Base-by-base conservation (phyloP, 352 stramenopile species). In the Globisporangium heterothallicum region DNA sequence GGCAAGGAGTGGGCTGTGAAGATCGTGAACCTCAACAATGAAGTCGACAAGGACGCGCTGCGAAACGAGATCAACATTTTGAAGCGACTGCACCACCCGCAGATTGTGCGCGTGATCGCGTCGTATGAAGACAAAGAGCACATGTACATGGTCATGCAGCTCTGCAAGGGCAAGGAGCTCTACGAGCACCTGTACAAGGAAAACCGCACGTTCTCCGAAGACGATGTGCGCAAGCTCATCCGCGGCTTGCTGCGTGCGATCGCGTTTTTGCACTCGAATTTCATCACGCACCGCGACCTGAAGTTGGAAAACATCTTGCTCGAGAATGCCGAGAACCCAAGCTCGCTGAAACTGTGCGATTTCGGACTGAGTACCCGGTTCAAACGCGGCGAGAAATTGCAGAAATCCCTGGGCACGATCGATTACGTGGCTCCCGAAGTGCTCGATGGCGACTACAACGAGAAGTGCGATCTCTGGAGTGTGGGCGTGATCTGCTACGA, bases 71-170 rank as follows among this genome's bases (percentile, higher is more conserved):
- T 90, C 44, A 76, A 75, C 59, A 88, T 92, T 40, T 42, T 92
- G 7, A 86, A 87, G 43, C 59, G 81, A 12, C 69, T 92, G 36
- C 81, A 90, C 49, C 81, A 92, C 56, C 81, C 81, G 41, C 76
- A 92, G 49, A 90, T 92, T 30, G 81, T 92, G 45, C 78, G 76
- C 35, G 73, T 92, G 42, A 78, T 87, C 30, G 72, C 68, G 21
- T 90, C 76, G 30, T 92, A 88, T 50, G 81, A 92, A 53, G 80
- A 92, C 60, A 68, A 67, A 43, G 59, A 87, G 50, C 70, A 80
- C 55, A 88, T 93, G 74, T 93, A 93, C 69, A 90, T 93, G 78
- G 70, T 89, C 59, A 90, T 89, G 74, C 76, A 93, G 60, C 68
- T 90, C n/a, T 86, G 81, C 44, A 82, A 86, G 45, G 83, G 83